These are phyloP conservation scores for Bryopsis sp. DNA, from an alignment of 139 green algal species.

Conservation along the genomic window DNA sequence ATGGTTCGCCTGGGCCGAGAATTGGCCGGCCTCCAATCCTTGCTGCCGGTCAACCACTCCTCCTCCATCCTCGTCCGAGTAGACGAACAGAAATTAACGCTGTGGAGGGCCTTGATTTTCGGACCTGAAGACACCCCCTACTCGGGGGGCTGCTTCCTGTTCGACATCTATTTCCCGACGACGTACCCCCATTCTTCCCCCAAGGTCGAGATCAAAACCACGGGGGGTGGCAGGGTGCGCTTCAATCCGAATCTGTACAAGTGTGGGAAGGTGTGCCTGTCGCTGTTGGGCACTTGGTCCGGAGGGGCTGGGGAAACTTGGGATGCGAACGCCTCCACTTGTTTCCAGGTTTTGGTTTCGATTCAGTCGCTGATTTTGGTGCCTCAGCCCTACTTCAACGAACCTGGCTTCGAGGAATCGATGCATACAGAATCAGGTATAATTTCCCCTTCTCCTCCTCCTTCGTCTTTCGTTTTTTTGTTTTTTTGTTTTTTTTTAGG, in stretches of 20 bases:
- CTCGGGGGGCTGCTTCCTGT: constrained; percentile 64
- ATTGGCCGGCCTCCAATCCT: constrained; percentile 41
- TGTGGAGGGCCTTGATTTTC: constrained; percentile 65
- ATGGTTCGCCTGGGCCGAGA: constrained; percentile 41
- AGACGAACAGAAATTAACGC: constrained; percentile 42
- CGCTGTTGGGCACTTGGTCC: constrained; percentile 76
- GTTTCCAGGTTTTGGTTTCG: constrained; percentile 74
- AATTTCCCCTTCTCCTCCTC: too few species aligned
- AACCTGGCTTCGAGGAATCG: constrained; percentile 40
- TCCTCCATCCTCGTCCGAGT: constrained; percentile 59
- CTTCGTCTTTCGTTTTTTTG: too few species aligned
- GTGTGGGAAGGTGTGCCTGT: constrained; percentile 71
- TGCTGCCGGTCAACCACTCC: constrained; percentile 46
- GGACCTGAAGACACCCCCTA: constrained; percentile 71
- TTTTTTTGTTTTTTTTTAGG: too few species aligned
- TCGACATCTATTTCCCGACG: constrained; percentile 74
- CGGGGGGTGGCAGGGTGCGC: constrained; percentile 42
- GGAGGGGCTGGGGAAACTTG: constrained; percentile 59
- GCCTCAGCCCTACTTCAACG: constrained; percentile 79
- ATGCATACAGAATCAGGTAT: constrained; percentile 25
- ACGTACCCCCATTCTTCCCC: constrained; percentile 55
- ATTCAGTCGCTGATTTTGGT: constrained; percentile 85
- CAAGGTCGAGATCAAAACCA: constrained; percentile 45
- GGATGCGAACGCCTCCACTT: constrained; percentile 47
- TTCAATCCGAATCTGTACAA: constrained; percentile 85